Evolutionary conservation across 208 protist genomes (phyloP).

Genomic region (Naegleria fowleri): DNA sequence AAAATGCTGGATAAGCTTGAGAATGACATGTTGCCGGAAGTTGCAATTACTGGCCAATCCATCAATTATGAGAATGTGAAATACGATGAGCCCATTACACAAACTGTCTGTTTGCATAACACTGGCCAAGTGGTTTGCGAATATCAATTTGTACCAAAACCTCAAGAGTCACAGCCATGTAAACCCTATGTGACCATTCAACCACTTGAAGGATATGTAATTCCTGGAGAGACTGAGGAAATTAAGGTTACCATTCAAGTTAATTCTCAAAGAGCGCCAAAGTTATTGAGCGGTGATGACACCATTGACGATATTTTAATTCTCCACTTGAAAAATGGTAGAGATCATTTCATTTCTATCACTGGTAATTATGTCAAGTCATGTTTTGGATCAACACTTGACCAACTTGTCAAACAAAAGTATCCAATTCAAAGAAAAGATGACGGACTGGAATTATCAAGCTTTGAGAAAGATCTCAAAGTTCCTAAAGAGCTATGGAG

Average conservation of each 20-base stretch:
- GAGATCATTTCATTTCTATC: slow-evolving; percentile 30
- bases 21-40: slow-evolving; percentile 19
- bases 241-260: slow-evolving; percentile 22
- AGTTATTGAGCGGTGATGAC: neutral
- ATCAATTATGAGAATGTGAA: slow-evolving; percentile 10
- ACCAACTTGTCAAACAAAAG: neutral
- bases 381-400: slow-evolving; percentile 12
- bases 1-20: slow-evolving; percentile 26
- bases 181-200: slow-evolving; percentile 15
- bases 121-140: slow-evolving; percentile 27
- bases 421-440: neutral
- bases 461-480: neutral
- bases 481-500: slow-evolving; percentile 17
- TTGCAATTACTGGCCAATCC: neutral
- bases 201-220: neutral
- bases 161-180: neutral
- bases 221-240: slow-evolving; percentile 8
- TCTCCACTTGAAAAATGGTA: slow-evolving; percentile 30
- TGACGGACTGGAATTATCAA: neutral
- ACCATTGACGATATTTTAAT: slow-evolving; percentile 29
- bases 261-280: neutral
- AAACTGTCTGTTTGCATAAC: neutral
- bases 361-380: slow-evolving; percentile 15
- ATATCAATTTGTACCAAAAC: slow-evolving; percentile 23
- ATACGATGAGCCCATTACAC: neutral